Base-by-base conservation (phyloP, 257 asterid genomes). In the Handroanthus guayacan region DNA sequence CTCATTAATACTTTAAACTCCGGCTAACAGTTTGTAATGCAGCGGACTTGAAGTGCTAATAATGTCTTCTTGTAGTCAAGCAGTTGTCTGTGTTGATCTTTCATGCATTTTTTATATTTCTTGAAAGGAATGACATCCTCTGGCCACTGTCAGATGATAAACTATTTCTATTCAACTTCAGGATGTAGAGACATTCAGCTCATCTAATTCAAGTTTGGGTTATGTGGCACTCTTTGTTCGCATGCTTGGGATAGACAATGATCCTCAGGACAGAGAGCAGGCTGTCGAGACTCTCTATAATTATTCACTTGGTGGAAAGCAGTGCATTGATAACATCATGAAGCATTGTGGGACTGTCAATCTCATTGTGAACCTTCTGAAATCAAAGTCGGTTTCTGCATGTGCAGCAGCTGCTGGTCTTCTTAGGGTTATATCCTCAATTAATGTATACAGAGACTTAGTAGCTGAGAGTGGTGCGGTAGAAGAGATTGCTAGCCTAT, bases 341-440 rank as follows among this genome's bases (percentile, higher is more conserved):
- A 89, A 85, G 77, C 83, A 85, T 75, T 73, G 16, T 11, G 97
- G 97, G 51, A 82, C 84, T 9, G 51, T 94, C 80, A 90, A 87
- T 85, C 98, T 94, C 75, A 80, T 86, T 8, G 91, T 90, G 78
- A 94, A 86, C 84, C 94, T 94, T 79, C 86, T 94, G 13, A 86
- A 86, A 78, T 89, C 96, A 0, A 83, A 86, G 73, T 89, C 94
- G 14, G 88, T 83, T 73, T 86, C 92, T 72, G 86, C 97, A 38
- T 86, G 94, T 74, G 98, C 92, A 89, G 97, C 93, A 45, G 97
- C 98, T 69, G 92, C 94, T 70, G 97, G 96, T 57, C 82, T 94
- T 68, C 85, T 92, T 74, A 83, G 97, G 73, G 83, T 73, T 51
- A 70, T 87, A 43, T 92, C 97, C 54, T 83, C 97, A 0, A 64